These are phyloP conservation scores for Boletus eberwhitei DNA, from an alignment of 768 basidiomycete species.

Conservation along the genomic window DNA sequence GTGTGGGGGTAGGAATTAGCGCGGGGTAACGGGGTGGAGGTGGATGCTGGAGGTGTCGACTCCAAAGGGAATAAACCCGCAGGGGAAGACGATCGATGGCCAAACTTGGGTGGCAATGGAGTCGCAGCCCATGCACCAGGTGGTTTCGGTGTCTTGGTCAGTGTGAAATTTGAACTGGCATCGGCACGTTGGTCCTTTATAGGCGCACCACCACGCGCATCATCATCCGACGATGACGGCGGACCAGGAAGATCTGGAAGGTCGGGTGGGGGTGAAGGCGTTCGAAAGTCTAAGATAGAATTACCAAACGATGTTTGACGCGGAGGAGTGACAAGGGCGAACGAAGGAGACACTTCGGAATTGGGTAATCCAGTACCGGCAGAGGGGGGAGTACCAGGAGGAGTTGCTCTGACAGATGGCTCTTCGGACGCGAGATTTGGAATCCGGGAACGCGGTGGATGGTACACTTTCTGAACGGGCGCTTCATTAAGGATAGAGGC, in stretches of 20 bases:
- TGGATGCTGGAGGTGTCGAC: constrained; percentile 23
- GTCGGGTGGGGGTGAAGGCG: constrained; percentile 59
- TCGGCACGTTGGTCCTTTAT: constrained; percentile 16
- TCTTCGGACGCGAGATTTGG: neutral
- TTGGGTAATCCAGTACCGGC: neutral
- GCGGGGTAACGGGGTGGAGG: constrained; percentile 27
- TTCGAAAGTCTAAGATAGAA: constrained; percentile 50
- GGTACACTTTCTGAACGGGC: constrained; percentile 15
- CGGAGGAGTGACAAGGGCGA: constrained; percentile 46
- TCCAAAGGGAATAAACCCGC: constrained; percentile 19
- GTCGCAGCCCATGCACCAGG: constrained; percentile 46
- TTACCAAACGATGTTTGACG: constrained; percentile 38
- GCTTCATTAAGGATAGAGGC: constrained; percentile 10
- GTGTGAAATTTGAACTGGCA: constrained; percentile 27
- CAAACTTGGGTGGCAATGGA: constrained; percentile 29
- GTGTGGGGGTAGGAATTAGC: constrained; percentile 11
- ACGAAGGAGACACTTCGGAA: constrained; percentile 14
- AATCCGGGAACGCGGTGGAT: constrained; percentile 14
- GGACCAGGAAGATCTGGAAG: constrained; percentile 67
- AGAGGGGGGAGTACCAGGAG: constrained; percentile 25
- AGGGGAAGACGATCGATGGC: constrained; percentile 17
- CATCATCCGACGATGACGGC: constrained; percentile 53
- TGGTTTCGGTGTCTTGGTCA: constrained; percentile 43
- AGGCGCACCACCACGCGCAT: constrained; percentile 32
- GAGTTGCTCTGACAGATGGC: constrained; percentile 19